Evolutionary conservation across 306 rosid genomes (phyloP).

Genomic region (Mimosa bimucronata): DNA sequence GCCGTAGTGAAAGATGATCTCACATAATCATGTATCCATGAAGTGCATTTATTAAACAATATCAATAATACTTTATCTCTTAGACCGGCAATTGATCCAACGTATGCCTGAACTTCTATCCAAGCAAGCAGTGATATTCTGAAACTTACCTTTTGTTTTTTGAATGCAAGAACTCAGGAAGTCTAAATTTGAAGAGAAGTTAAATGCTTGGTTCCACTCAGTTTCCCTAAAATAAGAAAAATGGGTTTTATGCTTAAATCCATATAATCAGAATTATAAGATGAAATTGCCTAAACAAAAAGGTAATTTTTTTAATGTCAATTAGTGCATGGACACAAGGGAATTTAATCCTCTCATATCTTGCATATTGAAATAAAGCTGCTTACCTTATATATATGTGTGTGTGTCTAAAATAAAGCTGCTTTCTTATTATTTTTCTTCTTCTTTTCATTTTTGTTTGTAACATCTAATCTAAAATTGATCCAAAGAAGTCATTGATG

Average conservation of each 20-base stretch:
- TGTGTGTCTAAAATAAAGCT: background rate
- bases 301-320: background rate
- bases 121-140: too few relatives aligned
- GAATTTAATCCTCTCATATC: background rate
- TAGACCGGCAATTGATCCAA: background rate
- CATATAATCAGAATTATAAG: conserved; percentile 10
- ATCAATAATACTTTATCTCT: conserved; percentile 1
- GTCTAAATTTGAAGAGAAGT: conserved; percentile 72
- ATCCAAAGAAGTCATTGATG: too few relatives aligned
- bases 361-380: background rate
- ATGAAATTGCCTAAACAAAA: background rate
- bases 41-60: background rate
- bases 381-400: too few relatives aligned
- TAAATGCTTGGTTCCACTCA: conserved; percentile 92
- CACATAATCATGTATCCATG: conserved; percentile 13
- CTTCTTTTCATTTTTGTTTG: background rate
- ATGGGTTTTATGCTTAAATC: conserved; percentile 23
- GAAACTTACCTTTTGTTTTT: conserved; percentile 63
- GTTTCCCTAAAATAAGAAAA: conserved; percentile 64
- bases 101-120: conserved; percentile 8
- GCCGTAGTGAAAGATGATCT: background rate
- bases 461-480: too few relatives aligned
- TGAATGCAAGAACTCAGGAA: conserved; percentile 84
- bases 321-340: background rate
- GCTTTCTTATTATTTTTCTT: background rate